These are phyloP conservation scores for Paecilomyces niveus DNA, from an alignment of 2,329 filamentous ascomycete species.

Conservation along the genomic window DNA sequence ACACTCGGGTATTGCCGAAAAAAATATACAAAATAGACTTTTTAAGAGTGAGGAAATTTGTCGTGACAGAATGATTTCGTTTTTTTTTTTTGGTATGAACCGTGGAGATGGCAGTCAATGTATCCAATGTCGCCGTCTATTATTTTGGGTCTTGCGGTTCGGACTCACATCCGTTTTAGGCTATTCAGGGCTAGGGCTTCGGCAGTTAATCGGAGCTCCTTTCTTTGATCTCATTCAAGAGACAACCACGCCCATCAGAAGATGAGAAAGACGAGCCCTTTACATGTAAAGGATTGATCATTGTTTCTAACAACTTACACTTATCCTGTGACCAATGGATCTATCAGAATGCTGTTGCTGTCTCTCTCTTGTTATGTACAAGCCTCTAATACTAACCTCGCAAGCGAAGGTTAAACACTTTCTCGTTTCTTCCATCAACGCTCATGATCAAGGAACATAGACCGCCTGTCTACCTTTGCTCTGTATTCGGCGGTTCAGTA, in stretches of 20 bases:
- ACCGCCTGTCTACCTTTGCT: background rate
- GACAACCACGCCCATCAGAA: too few relatives aligned
- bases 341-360: background rate
- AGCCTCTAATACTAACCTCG: background rate
- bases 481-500: slow-evolving; percentile 23
- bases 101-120: background rate
- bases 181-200: background rate
- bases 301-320: too few relatives aligned
- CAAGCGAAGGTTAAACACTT: background rate
- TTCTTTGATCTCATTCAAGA: too few relatives aligned
- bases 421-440: background rate
- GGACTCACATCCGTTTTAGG: background rate
- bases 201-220: background rate
- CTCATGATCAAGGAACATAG: background rate
- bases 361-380: background rate
- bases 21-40: background rate
- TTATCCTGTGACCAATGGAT: too few relatives aligned
- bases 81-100: background rate
- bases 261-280: too few relatives aligned
- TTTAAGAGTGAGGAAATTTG: background rate
- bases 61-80: background rate
- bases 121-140: background rate
- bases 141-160: background rate
- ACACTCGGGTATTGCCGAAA: background rate
- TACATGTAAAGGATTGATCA: too few relatives aligned